phyloP scores from a whole-genome alignment of 2,329 filamentous ascomycete genomes.

The Celoporthe dispersa region DNA sequence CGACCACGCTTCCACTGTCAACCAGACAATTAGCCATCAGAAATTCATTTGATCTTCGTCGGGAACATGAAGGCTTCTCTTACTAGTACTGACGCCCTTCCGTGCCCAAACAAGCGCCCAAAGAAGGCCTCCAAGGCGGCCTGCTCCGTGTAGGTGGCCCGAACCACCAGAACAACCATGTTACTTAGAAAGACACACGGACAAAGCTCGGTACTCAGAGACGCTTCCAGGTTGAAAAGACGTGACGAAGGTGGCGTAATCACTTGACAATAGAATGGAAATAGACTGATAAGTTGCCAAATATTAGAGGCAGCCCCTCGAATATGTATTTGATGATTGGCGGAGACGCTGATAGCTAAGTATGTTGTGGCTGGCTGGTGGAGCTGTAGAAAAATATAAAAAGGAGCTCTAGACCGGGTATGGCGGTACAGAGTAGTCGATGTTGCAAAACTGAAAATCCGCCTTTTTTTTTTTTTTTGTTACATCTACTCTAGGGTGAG shows the following conservation, averaged over 20 bases:
- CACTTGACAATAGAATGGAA: neutral
- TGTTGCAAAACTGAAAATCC: no score
- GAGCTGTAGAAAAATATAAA: no score
- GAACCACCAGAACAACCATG: conserved; percentile 21
- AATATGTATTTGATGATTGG: neutral
- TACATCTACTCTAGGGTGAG: no score
- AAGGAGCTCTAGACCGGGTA: no score
- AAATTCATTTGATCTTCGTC: neutral
- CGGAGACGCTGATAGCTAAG: neutral
- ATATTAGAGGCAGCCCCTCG: neutral
- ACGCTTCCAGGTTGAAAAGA: neutral
- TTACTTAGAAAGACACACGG: neutral
- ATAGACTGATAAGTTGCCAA: neutral
- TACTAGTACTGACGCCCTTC: conserved; percentile 20
- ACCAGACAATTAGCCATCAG: neutral
- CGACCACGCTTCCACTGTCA: conserved; percentile 22
- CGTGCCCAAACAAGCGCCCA: conserved; percentile 14
- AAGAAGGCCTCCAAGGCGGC: conserved; percentile 15
- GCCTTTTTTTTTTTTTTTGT: no score
- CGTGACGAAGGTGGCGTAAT: neutral
- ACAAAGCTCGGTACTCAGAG: neutral
- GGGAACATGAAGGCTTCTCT: neutral
- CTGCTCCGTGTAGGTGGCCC: conserved; percentile 24
- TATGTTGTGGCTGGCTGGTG: no score
- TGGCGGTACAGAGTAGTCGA: no score